These are phyloP conservation scores for Penicillium sp. DNA, from an alignment of 2,329 filamentous ascomycete genomes.

Conservation along the genomic window DNA sequence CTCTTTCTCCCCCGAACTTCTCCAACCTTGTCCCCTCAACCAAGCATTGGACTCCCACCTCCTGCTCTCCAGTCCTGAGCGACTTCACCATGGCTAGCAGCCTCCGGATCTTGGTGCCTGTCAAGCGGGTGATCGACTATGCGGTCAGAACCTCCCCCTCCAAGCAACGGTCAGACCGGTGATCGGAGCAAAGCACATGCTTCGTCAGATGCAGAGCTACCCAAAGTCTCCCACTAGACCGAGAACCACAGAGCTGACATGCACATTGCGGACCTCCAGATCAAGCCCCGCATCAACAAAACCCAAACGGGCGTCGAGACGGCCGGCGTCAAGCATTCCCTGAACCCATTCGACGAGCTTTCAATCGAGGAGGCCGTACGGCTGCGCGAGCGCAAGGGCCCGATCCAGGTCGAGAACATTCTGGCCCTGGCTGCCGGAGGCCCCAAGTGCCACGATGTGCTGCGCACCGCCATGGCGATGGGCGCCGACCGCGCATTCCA, in stretches of 20 bases:
- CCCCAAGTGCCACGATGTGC: conserved; percentile 78
- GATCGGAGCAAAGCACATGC: conserved; percentile 8
- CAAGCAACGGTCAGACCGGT: conserved; percentile 5
- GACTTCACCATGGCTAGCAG: conserved; percentile 44
- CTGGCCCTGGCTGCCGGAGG: conserved; percentile 85
- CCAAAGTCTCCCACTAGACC: not conserved
- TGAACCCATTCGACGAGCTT: conserved; percentile 99
- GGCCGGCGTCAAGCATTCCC: conserved; percentile 88
- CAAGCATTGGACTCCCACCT: conserved; percentile 10
- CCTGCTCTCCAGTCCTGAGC: conserved; percentile 6
- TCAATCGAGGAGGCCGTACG: conserved; percentile 94
- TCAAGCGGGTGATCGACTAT: conserved; percentile 86
- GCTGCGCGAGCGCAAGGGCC: conserved; percentile 82
- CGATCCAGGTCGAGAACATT: conserved; percentile 81
- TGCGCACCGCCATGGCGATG: conserved; percentile 98
- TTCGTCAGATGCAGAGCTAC: not conserved
- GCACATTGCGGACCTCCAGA: conserved; percentile 38
- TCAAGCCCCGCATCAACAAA: conserved; percentile 69
- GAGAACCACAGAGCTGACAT: conserved; percentile 4
- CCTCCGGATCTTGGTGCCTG: conserved; percentile 72
- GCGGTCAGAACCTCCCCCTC: conserved; percentile 54
- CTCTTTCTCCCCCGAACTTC: conserved; percentile 13
- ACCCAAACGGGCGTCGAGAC: conserved; percentile 84
- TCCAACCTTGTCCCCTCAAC: conserved; percentile 13
- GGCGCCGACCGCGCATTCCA: conserved; percentile 89